Conservation (phyloP, 768 basidiomycete genomes). For the Bullera alba region DNA sequence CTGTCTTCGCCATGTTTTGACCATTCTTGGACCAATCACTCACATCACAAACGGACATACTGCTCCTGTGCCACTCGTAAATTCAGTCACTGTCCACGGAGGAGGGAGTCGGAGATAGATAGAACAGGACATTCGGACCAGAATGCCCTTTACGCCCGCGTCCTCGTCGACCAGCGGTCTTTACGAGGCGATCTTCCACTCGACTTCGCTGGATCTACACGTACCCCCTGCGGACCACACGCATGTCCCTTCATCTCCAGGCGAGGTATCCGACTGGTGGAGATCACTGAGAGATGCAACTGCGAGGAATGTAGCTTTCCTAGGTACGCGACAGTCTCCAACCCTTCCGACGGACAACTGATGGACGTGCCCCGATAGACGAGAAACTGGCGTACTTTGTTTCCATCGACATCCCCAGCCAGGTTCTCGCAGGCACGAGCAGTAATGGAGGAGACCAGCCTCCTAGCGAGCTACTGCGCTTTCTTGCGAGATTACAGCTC, state of each 20-base stretch:
- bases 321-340: constrained; percentile 9
- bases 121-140: no score
- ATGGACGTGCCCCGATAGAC: constrained; percentile 12
- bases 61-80: no score
- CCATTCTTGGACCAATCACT: background rate
- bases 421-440: no score
- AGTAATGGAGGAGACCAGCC: constrained; percentile 9
- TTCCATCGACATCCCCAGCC: constrained; percentile 4
- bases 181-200: constrained; percentile 27
- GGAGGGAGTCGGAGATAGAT: no score
- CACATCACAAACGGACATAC: no score
- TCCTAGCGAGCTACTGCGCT: constrained; percentile 17
- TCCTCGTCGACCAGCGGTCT: no score
- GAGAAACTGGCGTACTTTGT: constrained; percentile 33
- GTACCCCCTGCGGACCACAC: no score
- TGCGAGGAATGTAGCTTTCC: constrained; percentile 23
- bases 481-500: constrained; percentile 15
- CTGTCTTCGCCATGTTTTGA: background rate
- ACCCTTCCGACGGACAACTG: no score
- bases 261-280: no score
- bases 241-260: no score
- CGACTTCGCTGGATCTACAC: constrained; percentile 16
- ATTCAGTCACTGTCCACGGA: no score
- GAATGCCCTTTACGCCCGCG: no score
- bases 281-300: background rate